Percentiles rank a stretch among this genome's conserved stretches.
Evolutionary conservation across 768 basidiomycete genomes (phyloP).

Genomic region (Hypholoma sublateritium): DNA sequence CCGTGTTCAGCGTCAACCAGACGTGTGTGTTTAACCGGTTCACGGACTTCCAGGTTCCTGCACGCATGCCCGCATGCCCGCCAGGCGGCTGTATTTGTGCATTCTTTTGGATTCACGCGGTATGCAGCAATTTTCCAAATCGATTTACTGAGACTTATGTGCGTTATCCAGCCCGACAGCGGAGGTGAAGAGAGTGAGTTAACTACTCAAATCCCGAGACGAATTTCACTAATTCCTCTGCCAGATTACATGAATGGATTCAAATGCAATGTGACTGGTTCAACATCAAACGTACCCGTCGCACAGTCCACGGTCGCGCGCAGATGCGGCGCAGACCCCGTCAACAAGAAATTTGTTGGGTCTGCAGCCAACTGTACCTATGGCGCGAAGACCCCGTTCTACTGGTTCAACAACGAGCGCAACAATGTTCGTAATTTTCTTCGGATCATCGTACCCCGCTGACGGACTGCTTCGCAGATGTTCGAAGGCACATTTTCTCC

Average conservation of each 20-base stretch:
- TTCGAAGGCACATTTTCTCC: constrained; percentile 62
- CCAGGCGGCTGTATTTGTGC: constrained; percentile 64
- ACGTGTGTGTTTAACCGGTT: constrained; percentile 73
- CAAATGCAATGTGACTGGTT: constrained; percentile 58
- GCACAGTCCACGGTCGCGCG: constrained; percentile 60
- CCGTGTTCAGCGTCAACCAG: constrained; percentile 73
- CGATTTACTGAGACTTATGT: background rate
- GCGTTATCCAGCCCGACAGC: constrained; percentile 37
- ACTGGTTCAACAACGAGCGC: constrained; percentile 63
- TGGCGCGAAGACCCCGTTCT: constrained; percentile 69
- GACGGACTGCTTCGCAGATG: constrained; percentile 42
- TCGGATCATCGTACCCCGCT: background rate
- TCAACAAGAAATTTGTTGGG: constrained; percentile 39
- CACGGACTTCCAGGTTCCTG: constrained; percentile 70
- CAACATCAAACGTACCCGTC: constrained; percentile 50
- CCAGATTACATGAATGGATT: constrained; percentile 77
- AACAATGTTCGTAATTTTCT: constrained; percentile 51
- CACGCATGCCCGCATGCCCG: constrained; percentile 67
- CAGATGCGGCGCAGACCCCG: constrained; percentile 62
- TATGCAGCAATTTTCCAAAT: constrained; percentile 20
- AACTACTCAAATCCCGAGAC: background rate
- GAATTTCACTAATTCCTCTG: background rate
- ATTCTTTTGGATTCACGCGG: constrained; percentile 74
- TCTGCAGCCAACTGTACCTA: constrained; percentile 68
- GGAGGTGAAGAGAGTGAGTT: constrained; percentile 64